Evolutionary conservation across 768 basidiomycete species (phyloP), one percentile per base, ranked within the genome.

Genomic region (Multifurca ochricompacta): DNA sequence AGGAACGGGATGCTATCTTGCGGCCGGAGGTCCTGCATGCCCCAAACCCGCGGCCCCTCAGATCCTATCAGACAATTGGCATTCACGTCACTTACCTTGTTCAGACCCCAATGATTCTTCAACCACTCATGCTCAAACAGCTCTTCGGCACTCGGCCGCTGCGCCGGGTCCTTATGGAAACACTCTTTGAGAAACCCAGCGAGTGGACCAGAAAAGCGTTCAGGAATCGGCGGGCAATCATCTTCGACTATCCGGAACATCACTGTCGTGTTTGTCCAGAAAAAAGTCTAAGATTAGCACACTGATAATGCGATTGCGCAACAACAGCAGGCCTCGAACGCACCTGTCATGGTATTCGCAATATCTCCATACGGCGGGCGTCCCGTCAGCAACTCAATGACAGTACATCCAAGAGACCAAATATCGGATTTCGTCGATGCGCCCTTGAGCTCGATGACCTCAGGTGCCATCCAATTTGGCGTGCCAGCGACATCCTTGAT

Each of bases 401-500:
- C 83, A 3, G 95, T 97, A 65, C 94, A 96, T 1, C 83, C 95
- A 59, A 99, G 70, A 0, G 92, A 95, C 93, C 93, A 96, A 30
- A 96, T 94, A 66, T 96, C 93, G 25, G 90, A 86, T 63, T 92
- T 92, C 0, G 85, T 77, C n/a, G 89, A 87, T 7, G 95, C 90
- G 3, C 94, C 94, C 67, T 92, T 87, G 51, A 98, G 79, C 66
- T 92, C 86, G 58, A 99, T 98, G 47, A 97, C 90, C 69, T 99
- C 95, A 2, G 95, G 95, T 10, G 94, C 94, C 93, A 99, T 98
- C 95, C 95, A 99, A 64, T 97, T 95, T 13, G 95, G 95, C 9
- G 95, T 99, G 9, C 95, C 95, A 7, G 88, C 85, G 25, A 91
- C 87, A 62, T 87, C 88, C 66, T 88, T 85, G 62, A 81, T 84